These are phyloP conservation scores for Hypoxylon sp. DNA, from an alignment of 2,329 filamentous ascomycete species.

Conservation along the genomic window DNA sequence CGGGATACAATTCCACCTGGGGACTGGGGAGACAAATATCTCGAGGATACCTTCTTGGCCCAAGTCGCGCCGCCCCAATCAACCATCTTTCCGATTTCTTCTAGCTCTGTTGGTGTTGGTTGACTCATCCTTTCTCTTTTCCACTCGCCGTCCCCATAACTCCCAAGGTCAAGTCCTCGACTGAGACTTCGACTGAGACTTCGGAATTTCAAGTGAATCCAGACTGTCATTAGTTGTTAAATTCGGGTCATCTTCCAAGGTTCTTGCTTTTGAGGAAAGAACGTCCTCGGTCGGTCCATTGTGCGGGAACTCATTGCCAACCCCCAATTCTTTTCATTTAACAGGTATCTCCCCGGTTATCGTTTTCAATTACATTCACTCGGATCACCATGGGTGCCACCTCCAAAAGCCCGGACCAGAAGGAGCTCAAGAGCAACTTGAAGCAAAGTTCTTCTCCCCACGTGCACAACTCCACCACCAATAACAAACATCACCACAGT, in stretches of 20 bases:
- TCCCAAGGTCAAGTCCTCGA: background rate
- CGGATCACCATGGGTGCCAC: conserved; percentile 24
- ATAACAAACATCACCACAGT: background rate
- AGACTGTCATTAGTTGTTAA: background rate
- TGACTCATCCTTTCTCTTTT: conserved; percentile 8
- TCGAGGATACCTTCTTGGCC: conserved; percentile 1
- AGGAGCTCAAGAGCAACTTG: conserved; percentile 8
- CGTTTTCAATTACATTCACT: background rate
- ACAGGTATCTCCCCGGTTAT: background rate
- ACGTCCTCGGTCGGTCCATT: conserved; percentile 6
- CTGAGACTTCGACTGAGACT: background rate
- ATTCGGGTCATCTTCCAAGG: background rate
- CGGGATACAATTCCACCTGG: background rate
- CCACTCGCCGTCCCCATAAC: conserved; percentile 5
- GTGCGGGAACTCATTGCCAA: conserved; percentile 16
- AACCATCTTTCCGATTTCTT: background rate
- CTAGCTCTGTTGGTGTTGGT: conserved; percentile 8
- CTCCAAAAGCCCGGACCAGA: conserved; percentile 11
- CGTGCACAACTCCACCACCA: conserved; percentile 6
- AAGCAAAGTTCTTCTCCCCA: conserved; percentile 8
- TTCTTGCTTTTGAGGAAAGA: conserved; percentile 11
- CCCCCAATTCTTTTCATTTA: conserved; percentile 1
- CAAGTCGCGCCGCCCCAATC: background rate
- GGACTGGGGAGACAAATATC: conserved; percentile 5
- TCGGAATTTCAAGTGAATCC: background rate